Evolutionary conservation across 2,329 filamentous ascomycete species (phyloP), one percentile per base, ranked within the genome.

Genomic region (Arthrobotrys sinensis): DNA sequence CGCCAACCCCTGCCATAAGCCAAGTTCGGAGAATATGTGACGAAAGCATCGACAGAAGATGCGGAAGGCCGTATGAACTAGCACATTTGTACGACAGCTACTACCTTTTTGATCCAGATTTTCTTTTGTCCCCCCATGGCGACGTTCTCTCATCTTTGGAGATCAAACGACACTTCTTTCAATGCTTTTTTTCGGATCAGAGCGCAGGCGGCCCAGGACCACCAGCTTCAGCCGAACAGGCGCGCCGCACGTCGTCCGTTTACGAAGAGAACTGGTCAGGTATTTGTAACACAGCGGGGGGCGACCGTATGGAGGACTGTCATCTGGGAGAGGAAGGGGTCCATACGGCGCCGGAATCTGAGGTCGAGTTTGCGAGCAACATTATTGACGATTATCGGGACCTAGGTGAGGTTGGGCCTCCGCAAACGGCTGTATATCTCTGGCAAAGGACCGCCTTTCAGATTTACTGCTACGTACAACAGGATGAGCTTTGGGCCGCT

Each of bases 161-260:
- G n/a, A 21, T 68, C 32, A 68, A 68, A 24, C 36, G 34, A 46
- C 36, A 68, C 21, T 68, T 68, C 16, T 68, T 68, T 46, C 4
- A 7, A 19, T 57, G 5, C 10, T 68, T 68, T 19, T 68, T 68
- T 12, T 34, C n/a, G 12, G n/a, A 52, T 32, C 12, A 43, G 4
- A 1, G n/a, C 24, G 21, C n/a, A 19, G 28, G 8, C 11, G 19
- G 4, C 6, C 8, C n/a, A n/a, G n/a, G n/a, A n/a, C n/a, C n/a
- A n/a, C n/a, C n/a, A n/a, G n/a, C n/a, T n/a, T 14, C 16, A n/a
- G 10, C 16, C 1, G 10, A 21, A 48, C 5, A 48, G 4, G 21
- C 10, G 11, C 1, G 3, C 16, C n/a, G 14, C 21, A 10, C 16
- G 8, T 10, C n/a, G 7, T 48, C 16, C 21, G 7, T 21, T 19